phyloP scores from a whole-genome alignment of 148 eudicot genomes.

The Diospyros kaki region DNA sequence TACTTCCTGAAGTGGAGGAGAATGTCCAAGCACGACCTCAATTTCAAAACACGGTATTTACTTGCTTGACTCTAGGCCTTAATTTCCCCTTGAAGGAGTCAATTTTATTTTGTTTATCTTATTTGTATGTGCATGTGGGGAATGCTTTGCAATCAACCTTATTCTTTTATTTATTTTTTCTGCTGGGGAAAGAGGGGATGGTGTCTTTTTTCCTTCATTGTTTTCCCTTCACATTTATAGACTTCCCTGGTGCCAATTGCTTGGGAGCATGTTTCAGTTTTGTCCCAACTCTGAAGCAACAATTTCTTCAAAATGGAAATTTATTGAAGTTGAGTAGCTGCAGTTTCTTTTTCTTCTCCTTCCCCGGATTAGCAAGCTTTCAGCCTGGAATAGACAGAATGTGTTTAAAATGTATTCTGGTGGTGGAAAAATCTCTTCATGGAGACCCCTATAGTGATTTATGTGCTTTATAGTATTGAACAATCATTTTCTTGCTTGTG shows the following conservation, averaged over 20 bases:
- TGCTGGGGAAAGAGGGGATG: too few species aligned
- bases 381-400: not conserved
- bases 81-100: not conserved
- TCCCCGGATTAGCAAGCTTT: too few species aligned
- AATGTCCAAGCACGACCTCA: constrained; percentile 28
- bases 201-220: too few species aligned
- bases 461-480: not conserved
- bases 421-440: too few species aligned
- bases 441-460: too few species aligned
- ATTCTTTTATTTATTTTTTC: not conserved
- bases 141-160: not conserved
- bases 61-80: not conserved
- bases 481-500: not conserved
- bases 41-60: constrained; percentile 38
- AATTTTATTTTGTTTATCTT: not conserved
- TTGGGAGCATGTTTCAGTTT: too few species aligned
- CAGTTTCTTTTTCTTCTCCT: too few species aligned
- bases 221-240: too few species aligned
- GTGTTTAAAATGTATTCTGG: not conserved
- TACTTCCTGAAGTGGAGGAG: constrained; percentile 28
- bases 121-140: not conserved
- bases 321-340: not conserved
- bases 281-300: too few species aligned
- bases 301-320: not conserved
- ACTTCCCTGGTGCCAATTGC: too few species aligned